Conservation (phyloP, 768 basidiomycete species). For the Kwoniella heveanensis region DNA sequence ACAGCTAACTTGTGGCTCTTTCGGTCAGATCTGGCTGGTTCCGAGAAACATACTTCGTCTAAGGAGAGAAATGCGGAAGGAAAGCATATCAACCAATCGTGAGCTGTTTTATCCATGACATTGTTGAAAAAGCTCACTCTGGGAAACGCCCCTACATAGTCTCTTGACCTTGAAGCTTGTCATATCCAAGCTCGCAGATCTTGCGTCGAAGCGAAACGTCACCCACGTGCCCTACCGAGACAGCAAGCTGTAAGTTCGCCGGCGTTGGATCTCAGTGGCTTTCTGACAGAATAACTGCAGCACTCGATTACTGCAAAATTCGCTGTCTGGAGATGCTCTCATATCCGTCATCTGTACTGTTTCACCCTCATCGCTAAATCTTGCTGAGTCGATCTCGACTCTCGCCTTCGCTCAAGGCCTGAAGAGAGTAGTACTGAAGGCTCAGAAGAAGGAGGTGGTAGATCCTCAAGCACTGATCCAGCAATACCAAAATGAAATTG, state of each 20-base stretch:
- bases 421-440: conserved; percentile 83
- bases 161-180: conserved; percentile 89
- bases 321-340: conserved; percentile 88
- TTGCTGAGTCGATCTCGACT: conserved; percentile 83
- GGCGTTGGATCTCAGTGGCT: background rate
- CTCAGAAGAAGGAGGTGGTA: conserved; percentile 89
- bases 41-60: conserved; percentile 92
- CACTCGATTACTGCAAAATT: conserved; percentile 90
- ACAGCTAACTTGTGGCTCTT: conserved; percentile 12
- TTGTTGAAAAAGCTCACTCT: background rate
- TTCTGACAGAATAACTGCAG: conserved; percentile 22
- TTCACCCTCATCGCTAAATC: conserved; percentile 76
- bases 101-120: background rate
- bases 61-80: conserved; percentile 96
- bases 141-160: conserved; percentile 57
- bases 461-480: conserved; percentile 92
- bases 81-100: conserved; percentile 82
- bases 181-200: conserved; percentile 83
- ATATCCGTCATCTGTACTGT: conserved; percentile 96
- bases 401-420: conserved; percentile 87
- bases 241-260: conserved; percentile 67
- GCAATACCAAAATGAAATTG: conserved; percentile 91
- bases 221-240: conserved; percentile 95
- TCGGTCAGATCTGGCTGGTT: conserved; percentile 75
- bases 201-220: conserved; percentile 62